Conservation (phyloP, 2,329 filamentous ascomycete genomes). For the Truncatella angustata region DNA sequence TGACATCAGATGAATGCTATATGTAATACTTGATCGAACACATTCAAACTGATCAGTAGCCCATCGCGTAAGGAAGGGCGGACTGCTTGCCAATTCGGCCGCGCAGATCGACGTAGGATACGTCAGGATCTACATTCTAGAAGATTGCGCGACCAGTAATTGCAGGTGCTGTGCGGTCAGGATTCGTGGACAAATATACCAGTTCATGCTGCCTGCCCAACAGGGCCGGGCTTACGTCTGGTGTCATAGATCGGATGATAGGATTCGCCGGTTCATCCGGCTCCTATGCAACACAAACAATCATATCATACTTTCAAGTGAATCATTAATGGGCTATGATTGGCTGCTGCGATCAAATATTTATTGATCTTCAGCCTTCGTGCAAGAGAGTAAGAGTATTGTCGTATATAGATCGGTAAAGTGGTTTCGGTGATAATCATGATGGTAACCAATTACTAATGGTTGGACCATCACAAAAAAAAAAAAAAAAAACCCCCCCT, state of each 20-base stretch:
- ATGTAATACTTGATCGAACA: neutral
- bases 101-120: neutral
- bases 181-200: neutral
- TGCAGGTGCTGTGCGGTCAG: neutral
- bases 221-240: neutral
- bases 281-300: neutral
- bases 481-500: too few species aligned
- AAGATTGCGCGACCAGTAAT: neutral
- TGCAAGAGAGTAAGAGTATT: too few species aligned
- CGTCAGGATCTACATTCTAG: neutral
- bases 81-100: neutral
- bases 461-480: too few species aligned
- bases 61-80: too few species aligned
- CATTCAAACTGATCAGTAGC: too few species aligned
- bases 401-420: too few species aligned
- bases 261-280: neutral
- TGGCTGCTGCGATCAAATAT: too few species aligned
- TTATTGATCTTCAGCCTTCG: too few species aligned
- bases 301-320: neutral
- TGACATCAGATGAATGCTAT: neutral
- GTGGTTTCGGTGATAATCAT: too few species aligned
- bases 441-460: too few species aligned
- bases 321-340: too few species aligned
- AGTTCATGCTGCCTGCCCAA: neutral
- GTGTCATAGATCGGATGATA: neutral